Percentiles rank a stretch among this genome's conserved stretches.
These are phyloP conservation scores for Colletotrichum higginsianum DNA, from an alignment of 2,329 filamentous ascomycete species.

Conservation along the genomic window DNA sequence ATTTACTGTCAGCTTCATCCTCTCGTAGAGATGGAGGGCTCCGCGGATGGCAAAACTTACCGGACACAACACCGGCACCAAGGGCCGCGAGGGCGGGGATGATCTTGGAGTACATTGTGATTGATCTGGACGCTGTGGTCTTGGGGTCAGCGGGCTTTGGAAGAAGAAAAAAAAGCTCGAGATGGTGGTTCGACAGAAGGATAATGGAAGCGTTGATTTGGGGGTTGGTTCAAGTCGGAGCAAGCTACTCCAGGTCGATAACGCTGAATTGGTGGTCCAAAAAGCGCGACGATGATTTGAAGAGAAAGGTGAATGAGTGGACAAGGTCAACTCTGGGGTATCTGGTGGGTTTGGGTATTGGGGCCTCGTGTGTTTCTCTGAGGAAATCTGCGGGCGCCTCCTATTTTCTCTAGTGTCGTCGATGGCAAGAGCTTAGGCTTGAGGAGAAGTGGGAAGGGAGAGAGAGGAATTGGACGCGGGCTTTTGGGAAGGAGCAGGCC, in stretches of 20 bases:
- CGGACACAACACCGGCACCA: slow-evolving; percentile 57
- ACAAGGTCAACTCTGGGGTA: neutral
- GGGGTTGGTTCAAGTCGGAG: slow-evolving; percentile 11
- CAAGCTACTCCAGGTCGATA: slow-evolving; percentile 36
- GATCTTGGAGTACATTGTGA: slow-evolving; percentile 63
- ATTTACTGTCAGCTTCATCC: neutral
- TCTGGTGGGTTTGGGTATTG: slow-evolving; percentile 15
- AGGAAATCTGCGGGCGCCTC: slow-evolving; percentile 23
- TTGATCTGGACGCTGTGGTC: slow-evolving; percentile 32
- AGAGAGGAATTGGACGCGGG: slow-evolving; percentile 46
- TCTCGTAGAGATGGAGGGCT: slow-evolving; percentile 46
- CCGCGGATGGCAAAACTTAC: slow-evolving; percentile 56
- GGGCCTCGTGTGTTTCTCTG: slow-evolving; percentile 31
- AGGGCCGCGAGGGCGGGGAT: slow-evolving; percentile 63
- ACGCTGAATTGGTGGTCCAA: slow-evolving; percentile 38
- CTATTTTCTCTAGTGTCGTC: slow-evolving; percentile 16
- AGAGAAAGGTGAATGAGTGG: slow-evolving; percentile 8
- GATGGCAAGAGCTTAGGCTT: slow-evolving; percentile 24
- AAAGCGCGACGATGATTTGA: slow-evolving; percentile 23
- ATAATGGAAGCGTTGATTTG: slow-evolving; percentile 38
- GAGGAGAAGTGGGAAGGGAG: slow-evolving; percentile 47
- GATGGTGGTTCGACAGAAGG: slow-evolving; percentile 10
- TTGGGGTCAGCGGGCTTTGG: slow-evolving; percentile 32
- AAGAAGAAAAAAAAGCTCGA: neutral
- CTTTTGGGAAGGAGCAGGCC: slow-evolving; percentile 47